These are phyloP conservation scores for Powellomyces hirtus DNA, from an alignment of 192 early-diverging fungal species.

Conservation along the genomic window DNA sequence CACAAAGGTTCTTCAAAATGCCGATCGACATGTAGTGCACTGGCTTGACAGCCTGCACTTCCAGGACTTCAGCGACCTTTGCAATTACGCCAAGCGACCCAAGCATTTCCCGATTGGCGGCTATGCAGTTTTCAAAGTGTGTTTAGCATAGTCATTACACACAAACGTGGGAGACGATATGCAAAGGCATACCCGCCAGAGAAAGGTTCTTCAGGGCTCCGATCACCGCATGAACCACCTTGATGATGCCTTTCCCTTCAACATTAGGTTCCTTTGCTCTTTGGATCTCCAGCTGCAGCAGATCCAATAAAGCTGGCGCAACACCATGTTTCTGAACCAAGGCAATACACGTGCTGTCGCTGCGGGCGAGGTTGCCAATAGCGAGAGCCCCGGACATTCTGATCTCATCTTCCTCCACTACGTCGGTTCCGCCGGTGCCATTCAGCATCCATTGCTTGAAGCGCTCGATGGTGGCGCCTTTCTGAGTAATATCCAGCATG, in stretches of 20 bases:
- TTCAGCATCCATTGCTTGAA: conserved; percentile 44
- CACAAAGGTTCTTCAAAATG: conserved; percentile 51
- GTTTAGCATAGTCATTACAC: neutral
- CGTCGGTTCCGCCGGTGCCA: conserved; percentile 26
- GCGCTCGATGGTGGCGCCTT: conserved; percentile 31
- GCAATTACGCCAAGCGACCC: conserved; percentile 42
- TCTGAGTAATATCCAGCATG: conserved; percentile 41
- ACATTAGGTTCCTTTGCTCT: conserved; percentile 20
- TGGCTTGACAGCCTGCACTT: conserved; percentile 40
- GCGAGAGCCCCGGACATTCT: conserved; percentile 53
- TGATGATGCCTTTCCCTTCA: conserved; percentile 41
- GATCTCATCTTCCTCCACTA: conserved; percentile 48
- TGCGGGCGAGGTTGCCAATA: conserved; percentile 53
- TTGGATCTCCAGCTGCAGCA: conserved; percentile 34
- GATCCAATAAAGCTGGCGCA: conserved; percentile 28
- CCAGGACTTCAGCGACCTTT: conserved; percentile 30
- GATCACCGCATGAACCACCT: conserved; percentile 53
- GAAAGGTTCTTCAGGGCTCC: conserved; percentile 56
- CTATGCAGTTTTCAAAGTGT: conserved; percentile 24
- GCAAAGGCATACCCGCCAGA: conserved; percentile 30
- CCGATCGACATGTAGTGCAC: conserved; percentile 44
- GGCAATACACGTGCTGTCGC: conserved; percentile 41
- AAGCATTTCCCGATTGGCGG: conserved; percentile 30
- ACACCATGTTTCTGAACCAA: conserved; percentile 38
- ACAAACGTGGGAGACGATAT: neutral